Conservation (phyloP, 352 stramenopile species). For the Phytophthora colocasiae region DNA sequence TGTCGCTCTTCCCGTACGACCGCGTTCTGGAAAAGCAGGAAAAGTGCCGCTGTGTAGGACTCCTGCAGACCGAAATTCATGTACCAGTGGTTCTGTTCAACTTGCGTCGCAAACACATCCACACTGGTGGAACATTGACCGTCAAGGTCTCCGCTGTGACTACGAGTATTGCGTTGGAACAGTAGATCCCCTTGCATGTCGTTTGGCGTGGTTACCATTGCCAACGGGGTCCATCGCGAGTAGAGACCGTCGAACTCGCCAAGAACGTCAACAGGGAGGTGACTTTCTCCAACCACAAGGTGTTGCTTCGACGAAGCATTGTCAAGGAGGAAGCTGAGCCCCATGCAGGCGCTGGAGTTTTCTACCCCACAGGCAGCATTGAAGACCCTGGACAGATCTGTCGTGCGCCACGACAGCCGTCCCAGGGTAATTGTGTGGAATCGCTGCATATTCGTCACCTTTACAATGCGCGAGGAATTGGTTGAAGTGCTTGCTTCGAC, state of each 20-base stretch:
- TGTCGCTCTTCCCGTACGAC: conserved; percentile 37
- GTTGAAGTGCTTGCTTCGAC: conserved; percentile 19
- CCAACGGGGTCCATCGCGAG: conserved; percentile 51
- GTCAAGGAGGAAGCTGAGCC: conserved; percentile 46
- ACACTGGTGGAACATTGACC: conserved; percentile 47
- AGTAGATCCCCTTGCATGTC: conserved; percentile 47
- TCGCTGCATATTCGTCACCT: conserved; percentile 47
- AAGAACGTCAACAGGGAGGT: conserved; percentile 40
- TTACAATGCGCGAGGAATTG: conserved; percentile 23
- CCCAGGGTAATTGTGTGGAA: conserved; percentile 59
- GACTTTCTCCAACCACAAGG: conserved; percentile 48
- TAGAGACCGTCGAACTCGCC: conserved; percentile 46
- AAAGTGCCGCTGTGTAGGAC: conserved; percentile 54
- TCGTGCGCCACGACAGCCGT: conserved; percentile 42
- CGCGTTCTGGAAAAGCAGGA: conserved; percentile 67
- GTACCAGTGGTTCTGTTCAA: conserved; percentile 54
- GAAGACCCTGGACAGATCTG: conserved; percentile 49
- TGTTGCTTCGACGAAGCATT: conserved; percentile 15
- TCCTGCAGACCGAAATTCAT: conserved; percentile 57
- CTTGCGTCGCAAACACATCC: conserved; percentile 43
- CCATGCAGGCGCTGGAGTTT: conserved; percentile 31
- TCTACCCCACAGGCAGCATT: conserved; percentile 40
- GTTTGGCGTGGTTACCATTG: conserved; percentile 40
- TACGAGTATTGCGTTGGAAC: conserved; percentile 36
- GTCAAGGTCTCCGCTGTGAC: conserved; percentile 37